These are phyloP conservation scores for Aspergillus mulundensis DNA, from an alignment of 495 filamentous ascomycete species.

Conservation along the genomic window DNA sequence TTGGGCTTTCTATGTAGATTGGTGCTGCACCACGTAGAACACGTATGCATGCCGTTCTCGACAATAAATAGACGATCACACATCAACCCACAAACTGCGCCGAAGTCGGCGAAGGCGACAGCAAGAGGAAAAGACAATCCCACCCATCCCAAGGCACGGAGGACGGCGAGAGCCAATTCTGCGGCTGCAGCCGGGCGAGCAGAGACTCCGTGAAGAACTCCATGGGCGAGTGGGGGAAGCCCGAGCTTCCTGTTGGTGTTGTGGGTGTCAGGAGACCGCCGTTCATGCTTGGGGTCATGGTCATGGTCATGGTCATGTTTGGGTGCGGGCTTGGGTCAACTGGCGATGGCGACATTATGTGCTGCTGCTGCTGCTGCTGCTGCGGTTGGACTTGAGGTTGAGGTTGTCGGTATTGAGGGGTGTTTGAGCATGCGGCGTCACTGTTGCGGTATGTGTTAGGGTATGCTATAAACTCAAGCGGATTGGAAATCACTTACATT, in stretches of 20 bases:
- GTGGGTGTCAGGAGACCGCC: constrained; percentile 13
- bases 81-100: neutral
- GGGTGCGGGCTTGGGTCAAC: constrained; percentile 3
- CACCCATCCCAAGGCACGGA: constrained; percentile 34
- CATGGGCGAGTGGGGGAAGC: constrained; percentile 4
- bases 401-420: constrained; percentile 1
- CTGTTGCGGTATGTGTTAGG: constrained; percentile 13
- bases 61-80: neutral
- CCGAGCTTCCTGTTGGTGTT: constrained; percentile 9
- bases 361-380: constrained; percentile 14
- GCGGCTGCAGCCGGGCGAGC: constrained; percentile 30
- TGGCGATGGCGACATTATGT: constrained; percentile 13
- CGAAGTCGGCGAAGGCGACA: neutral
- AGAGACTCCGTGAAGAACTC: constrained; percentile 16
- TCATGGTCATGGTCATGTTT: too few species aligned
- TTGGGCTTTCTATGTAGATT: too few species aligned
- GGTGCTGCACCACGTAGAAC: too few species aligned
- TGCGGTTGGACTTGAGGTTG: too few species aligned
- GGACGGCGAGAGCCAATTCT: constrained; percentile 34
- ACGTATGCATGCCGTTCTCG: too few species aligned
- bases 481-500: constrained; percentile 34
- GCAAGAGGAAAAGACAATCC: constrained; percentile 7
- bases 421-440: constrained; percentile 22
- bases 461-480: constrained; percentile 4
- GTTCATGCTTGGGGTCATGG: neutral